These are phyloP conservation scores for Solanum stenotomum DNA, from an alignment of 257 asterid species.

Conservation along the genomic window DNA sequence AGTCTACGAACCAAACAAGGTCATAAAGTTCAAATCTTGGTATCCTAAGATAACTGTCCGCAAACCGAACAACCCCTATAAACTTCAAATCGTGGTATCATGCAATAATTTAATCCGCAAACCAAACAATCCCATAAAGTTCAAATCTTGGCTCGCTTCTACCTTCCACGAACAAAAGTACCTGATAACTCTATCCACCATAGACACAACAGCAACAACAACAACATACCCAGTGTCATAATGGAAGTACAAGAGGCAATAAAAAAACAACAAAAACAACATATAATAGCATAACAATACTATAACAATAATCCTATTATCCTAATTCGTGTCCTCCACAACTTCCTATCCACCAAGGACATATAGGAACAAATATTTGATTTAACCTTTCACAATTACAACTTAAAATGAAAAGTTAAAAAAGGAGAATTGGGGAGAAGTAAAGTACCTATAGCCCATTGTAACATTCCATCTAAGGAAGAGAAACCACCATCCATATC, in stretches of 20 bases:
- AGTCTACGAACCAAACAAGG: neutral
- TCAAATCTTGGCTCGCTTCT: neutral
- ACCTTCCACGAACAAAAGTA: neutral
- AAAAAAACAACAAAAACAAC: neutral
- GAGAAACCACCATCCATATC: conserved; percentile 75
- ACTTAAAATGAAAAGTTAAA: neutral
- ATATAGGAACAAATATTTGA: neutral
- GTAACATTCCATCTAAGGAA: conserved; percentile 77
- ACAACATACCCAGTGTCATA: neutral
- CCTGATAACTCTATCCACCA: neutral
- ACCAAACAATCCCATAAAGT: neutral
- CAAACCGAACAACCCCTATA: neutral
- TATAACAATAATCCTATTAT: neutral
- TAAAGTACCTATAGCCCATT: conserved; percentile 70
- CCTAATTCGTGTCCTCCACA: neutral
- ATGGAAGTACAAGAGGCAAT: no score
- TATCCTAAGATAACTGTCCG: neutral
- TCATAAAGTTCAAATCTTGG: neutral
- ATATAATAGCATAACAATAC: neutral
- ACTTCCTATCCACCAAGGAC: neutral
- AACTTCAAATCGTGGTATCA: neutral
- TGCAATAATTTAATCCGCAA: neutral
- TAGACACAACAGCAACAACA: neutral
- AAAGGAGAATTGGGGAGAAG: neutral
- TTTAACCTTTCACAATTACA: neutral